Base-by-base conservation (phyloP, 192 early-diverging fungal species). In the Bifiguratus adelaidae region DNA sequence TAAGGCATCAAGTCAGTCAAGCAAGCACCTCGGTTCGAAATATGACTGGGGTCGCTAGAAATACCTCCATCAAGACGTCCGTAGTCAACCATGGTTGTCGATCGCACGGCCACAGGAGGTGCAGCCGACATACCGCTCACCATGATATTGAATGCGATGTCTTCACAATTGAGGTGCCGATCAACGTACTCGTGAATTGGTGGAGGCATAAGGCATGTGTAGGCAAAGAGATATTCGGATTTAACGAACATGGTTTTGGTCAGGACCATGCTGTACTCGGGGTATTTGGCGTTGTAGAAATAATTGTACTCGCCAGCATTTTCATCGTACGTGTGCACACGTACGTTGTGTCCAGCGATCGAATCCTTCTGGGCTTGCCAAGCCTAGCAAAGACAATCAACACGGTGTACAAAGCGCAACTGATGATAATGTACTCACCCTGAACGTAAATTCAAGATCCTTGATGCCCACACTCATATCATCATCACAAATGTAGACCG, bases 401-500 rank as follows among this genome's bases (percentile, higher is more conserved):
- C 24, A 0, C 11, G 4, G 7, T 4, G 16, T 19, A 41, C n/a
- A 29, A 29, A n/a, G 8, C n/a, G 34, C 22, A 23, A 22, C 7
- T 4, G 4, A 18, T 43, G 16, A n/a, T 26, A 18, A 1, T 25
- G 0, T 12, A 12, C 41, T 19, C 48, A 56, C 54, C 24, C 50
- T 21, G 22, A 49, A 56, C 9, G 54, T 36, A 27, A 53, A 40
- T 30, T 59, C 58, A 15, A 63, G 42, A 53, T 59, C 56, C 12
- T 9, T 16, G 3, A 50, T 11, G 11, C 42, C 29, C 26, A 42
- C 32, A 48, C 42, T 47, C 21, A 63, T 60, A 44, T 63, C 61
- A 23, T 63, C 61, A 48, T 63, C 61, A 29, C 47, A 16, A 26
- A 63, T 59, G 44, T 53, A 51, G 1, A 63, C 50, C 19, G 58